These are phyloP conservation scores for Neckera pumila DNA, from an alignment of 225 moss, liverwort and hornwort genomes.

Conservation along the genomic window DNA sequence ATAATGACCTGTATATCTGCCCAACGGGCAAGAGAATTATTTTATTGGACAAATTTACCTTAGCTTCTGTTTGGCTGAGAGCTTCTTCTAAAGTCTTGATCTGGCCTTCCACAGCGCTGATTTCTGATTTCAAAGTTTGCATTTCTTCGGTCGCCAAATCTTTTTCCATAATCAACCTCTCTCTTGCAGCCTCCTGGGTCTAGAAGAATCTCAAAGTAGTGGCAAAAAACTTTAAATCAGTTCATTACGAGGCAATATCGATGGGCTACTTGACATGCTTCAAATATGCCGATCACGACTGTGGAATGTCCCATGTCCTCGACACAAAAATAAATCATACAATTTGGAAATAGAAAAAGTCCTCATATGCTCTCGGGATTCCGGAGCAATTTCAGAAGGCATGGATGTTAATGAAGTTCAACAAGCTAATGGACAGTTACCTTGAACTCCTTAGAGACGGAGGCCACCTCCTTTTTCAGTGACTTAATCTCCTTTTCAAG, in stretches of 20 bases:
- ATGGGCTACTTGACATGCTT: background rate
- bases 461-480: conserved; percentile 62
- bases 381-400: background rate
- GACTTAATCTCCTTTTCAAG: conserved; percentile 77
- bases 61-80: conserved; percentile 37
- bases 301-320: background rate
- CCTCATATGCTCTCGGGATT: background rate
- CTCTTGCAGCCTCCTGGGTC: conserved; percentile 81
- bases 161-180: conserved; percentile 81
- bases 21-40: background rate
- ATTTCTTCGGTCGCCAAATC: conserved; percentile 82
- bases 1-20: background rate
- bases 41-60: conserved; percentile 11
- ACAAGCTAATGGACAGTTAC: conserved; percentile 14
- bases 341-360: background rate
- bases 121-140: conserved; percentile 53
- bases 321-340: background rate
- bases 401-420: background rate
- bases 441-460: conserved; percentile 74
- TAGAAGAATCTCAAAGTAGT: conserved; percentile 19
- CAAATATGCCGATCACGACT: background rate
- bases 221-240: background rate
- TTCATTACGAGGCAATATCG: background rate
- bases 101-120: conserved; percentile 41
- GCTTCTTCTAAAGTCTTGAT: conserved; percentile 53